These are phyloP conservation scores for Schizonepeta tenuifolia DNA, from an alignment of 257 asterid genomes.

Conservation along the genomic window DNA sequence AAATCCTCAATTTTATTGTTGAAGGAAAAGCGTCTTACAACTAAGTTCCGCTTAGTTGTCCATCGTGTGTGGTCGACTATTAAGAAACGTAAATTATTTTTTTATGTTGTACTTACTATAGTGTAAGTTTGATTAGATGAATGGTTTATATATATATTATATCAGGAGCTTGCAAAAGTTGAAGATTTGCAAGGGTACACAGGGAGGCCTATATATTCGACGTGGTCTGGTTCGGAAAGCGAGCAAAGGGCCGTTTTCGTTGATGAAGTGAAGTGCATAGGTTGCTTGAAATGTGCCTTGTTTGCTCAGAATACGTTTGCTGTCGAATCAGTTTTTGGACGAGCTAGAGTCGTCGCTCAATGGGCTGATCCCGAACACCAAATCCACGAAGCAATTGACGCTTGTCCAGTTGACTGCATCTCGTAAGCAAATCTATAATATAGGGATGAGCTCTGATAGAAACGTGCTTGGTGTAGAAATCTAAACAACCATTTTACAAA, in stretches of 20 bases:
- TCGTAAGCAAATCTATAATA: conserved; percentile 48
- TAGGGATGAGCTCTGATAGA: too few relatives aligned
- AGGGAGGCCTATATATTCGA: conserved; percentile 79
- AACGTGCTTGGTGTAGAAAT: too few relatives aligned
- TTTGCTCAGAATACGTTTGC: conserved; percentile 86
- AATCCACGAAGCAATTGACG: conserved; percentile 76
- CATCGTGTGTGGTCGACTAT: too few relatives aligned
- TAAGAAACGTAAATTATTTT: too few relatives aligned
- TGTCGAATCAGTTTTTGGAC: conserved; percentile 75
- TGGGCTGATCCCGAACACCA: conserved; percentile 91
- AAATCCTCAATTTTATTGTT: too few relatives aligned
- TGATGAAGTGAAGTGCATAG: conserved; percentile 91
- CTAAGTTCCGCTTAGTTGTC: too few relatives aligned
- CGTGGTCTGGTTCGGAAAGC: conserved; percentile 69
- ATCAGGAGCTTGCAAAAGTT: conserved; percentile 77
- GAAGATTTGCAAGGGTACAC: conserved; percentile 82
- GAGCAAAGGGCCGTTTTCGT: conserved; percentile 86
- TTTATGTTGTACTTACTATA: too few relatives aligned
- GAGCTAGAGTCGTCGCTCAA: conserved; percentile 89
- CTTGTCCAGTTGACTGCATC: conserved; percentile 95
- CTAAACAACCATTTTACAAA: too few relatives aligned
- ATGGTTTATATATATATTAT: conserved; percentile 13
- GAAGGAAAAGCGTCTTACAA: too few relatives aligned
- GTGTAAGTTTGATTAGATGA: too few relatives aligned
- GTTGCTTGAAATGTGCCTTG: conserved; percentile 90